Conservation (phyloP, 768 basidiomycete genomes). For the Amanita jacksonii region DNA sequence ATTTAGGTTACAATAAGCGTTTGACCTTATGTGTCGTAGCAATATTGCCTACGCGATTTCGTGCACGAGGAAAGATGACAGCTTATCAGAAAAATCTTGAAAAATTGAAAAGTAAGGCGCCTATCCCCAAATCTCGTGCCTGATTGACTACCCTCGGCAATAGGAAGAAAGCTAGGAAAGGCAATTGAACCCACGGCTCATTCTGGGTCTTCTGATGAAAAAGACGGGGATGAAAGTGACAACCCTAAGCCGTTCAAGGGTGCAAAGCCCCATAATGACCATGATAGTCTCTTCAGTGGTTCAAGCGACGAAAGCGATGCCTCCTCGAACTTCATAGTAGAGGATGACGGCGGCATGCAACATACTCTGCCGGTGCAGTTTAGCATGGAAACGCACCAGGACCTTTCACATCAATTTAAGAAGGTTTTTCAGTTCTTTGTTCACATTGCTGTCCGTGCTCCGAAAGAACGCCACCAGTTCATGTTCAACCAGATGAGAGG, state of each 20-base stretch:
- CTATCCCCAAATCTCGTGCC: neutral
- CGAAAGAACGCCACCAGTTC: constrained; percentile 39
- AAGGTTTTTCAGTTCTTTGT: constrained; percentile 84
- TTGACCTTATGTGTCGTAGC: constrained; percentile 23
- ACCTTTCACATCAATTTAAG: constrained; percentile 74
- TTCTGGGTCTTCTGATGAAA: constrained; percentile 29
- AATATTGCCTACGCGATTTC: constrained; percentile 56
- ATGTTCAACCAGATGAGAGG: constrained; percentile 47
- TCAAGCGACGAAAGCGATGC: constrained; percentile 29
- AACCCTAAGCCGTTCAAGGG: constrained; percentile 31
- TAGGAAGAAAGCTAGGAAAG: constrained; percentile 15
- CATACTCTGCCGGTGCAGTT: constrained; percentile 64
- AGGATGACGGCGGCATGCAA: constrained; percentile 42
- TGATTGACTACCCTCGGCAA: constrained; percentile 2
- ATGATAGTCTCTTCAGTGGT: constrained; percentile 27
- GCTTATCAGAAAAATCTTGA: constrained; percentile 56
- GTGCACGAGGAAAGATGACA: constrained; percentile 49
- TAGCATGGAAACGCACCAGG: constrained; percentile 72
- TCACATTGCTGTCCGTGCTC: constrained; percentile 59
- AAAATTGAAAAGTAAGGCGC: constrained; percentile 48
- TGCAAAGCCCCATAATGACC: constrained; percentile 32
- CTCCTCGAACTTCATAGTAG: constrained; percentile 47
- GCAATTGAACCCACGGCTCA: constrained; percentile 15
- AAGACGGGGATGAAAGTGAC: constrained; percentile 16
- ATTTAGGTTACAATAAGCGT: neutral